Conservation (phyloP, 1,284 basidiomycete genomes). For the Apiotrichum sp. region DNA sequence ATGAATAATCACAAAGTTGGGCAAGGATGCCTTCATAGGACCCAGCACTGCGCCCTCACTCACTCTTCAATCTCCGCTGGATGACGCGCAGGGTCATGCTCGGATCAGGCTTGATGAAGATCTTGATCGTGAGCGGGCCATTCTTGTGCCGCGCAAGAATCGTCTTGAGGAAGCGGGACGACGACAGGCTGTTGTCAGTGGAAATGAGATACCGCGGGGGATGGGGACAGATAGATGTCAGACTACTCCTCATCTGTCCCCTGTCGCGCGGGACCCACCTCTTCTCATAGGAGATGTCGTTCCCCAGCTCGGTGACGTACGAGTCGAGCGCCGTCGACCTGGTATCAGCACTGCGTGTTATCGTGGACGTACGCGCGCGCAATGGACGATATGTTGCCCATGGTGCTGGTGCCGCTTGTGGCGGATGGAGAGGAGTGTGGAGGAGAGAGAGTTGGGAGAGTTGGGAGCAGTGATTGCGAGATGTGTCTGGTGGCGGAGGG, state of each 20-base stretch:
- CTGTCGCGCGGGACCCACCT: constrained; percentile 64
- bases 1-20: too few species aligned
- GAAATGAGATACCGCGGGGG: too few species aligned
- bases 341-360: neutral
- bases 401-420: constrained; percentile 3
- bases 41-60: too few species aligned
- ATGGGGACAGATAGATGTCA: neutral
- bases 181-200: constrained; percentile 51
- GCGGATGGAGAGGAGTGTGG: neutral
- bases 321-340: constrained; percentile 70
- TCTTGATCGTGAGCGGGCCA: constrained; percentile 69
- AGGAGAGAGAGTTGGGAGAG: neutral
- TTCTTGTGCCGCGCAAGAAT: constrained; percentile 68
- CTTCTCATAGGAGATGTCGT: constrained; percentile 82
- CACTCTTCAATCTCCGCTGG: constrained; percentile 63
- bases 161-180: constrained; percentile 92
- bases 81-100: constrained; percentile 62
- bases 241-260: too few species aligned
- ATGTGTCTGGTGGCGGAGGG: neutral
- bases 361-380: constrained; percentile 41
- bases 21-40: too few species aligned
- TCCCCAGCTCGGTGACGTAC: constrained; percentile 77
- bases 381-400: constrained; percentile 47
- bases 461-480: neutral
- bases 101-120: constrained; percentile 75